These are phyloP conservation scores for Viola pubescens DNA, from an alignment of 441 rosid genomes.

Conservation along the genomic window DNA sequence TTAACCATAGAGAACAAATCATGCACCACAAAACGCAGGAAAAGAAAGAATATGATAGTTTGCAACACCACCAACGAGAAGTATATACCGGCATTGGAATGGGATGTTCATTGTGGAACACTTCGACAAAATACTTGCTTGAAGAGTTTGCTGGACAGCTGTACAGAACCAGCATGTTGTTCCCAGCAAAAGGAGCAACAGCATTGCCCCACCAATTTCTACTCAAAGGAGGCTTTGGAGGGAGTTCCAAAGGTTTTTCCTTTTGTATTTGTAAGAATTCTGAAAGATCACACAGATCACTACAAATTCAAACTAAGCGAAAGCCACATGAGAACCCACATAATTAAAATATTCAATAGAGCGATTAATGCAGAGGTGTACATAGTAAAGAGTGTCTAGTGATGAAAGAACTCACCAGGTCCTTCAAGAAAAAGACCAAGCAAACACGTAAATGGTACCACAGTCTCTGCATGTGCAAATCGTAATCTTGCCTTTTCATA, in stretches of 20 bases:
- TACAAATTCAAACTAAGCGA: slow-evolving; percentile 1
- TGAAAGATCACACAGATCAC: slow-evolving; percentile 24
- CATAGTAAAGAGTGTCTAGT: not conserved
- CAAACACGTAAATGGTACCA: slow-evolving; percentile 87
- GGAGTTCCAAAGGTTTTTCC: slow-evolving; percentile 69
- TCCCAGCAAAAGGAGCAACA: slow-evolving; percentile 82
- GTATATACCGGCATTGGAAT: slow-evolving; percentile 40
- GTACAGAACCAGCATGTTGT: slow-evolving; percentile 78
- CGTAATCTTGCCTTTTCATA: slow-evolving; percentile 87
- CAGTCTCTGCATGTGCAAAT: slow-evolving; percentile 96
- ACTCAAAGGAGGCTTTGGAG: slow-evolving; percentile 74
- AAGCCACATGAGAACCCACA: too few species aligned
- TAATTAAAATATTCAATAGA: too few species aligned
- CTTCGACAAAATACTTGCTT: slow-evolving; percentile 73
- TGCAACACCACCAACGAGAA: too few species aligned
- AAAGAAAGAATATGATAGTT: too few species aligned
- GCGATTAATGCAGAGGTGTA: not conserved
- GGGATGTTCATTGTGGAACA: slow-evolving; percentile 81
- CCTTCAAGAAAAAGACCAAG: slow-evolving; percentile 91
- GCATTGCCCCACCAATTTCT: slow-evolving; percentile 71
- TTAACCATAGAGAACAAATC: too few species aligned
- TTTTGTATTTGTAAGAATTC: slow-evolving; percentile 63
- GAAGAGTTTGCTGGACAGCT: slow-evolving; percentile 59
- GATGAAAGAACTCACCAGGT: slow-evolving; percentile 44
- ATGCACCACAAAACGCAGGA: too few species aligned